phyloP scores from a whole-genome alignment of 805 yeast genomes.

The Tetrapisispora iriomotensis region DNA sequence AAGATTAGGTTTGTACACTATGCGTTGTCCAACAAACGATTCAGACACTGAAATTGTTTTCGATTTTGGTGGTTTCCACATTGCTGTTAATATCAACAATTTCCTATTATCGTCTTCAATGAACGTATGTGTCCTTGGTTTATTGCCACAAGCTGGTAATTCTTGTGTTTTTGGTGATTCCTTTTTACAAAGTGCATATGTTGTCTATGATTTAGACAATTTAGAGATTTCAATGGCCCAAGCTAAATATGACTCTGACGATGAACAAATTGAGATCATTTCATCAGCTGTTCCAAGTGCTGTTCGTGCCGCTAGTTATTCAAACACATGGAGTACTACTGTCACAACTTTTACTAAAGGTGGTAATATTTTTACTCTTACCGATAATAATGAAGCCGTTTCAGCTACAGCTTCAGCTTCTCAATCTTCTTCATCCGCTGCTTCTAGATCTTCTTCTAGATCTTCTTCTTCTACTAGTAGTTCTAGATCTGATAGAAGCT shows the following conservation, averaged over 20 bases:
- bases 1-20: constrained; percentile 35
- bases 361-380: constrained; percentile 21
- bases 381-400: neutral
- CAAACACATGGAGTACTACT: constrained; percentile 34
- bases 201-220: constrained; percentile 47
- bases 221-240: constrained; percentile 40
- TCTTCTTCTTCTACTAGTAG: constrained; percentile 3
- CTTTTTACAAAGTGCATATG: constrained; percentile 46
- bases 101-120: constrained; percentile 22
- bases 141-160: constrained; percentile 23
- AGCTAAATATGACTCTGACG: constrained; percentile 23
- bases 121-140: constrained; percentile 36
- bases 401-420: constrained; percentile 1
- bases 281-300: constrained; percentile 38
- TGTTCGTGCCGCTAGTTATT: constrained; percentile 37
- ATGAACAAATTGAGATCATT: constrained; percentile 19
- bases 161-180: constrained; percentile 45
- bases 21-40: constrained; percentile 34
- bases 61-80: constrained; percentile 50
- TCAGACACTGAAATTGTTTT: constrained; percentile 32
- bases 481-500: neutral
- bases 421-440: constrained; percentile 1
- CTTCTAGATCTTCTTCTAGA: neutral
- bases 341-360: constrained; percentile 21
- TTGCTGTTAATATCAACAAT: constrained; percentile 38